Conservation (phyloP, 2,329 filamentous ascomycete genomes). For the Fusarium napiforme region DNA sequence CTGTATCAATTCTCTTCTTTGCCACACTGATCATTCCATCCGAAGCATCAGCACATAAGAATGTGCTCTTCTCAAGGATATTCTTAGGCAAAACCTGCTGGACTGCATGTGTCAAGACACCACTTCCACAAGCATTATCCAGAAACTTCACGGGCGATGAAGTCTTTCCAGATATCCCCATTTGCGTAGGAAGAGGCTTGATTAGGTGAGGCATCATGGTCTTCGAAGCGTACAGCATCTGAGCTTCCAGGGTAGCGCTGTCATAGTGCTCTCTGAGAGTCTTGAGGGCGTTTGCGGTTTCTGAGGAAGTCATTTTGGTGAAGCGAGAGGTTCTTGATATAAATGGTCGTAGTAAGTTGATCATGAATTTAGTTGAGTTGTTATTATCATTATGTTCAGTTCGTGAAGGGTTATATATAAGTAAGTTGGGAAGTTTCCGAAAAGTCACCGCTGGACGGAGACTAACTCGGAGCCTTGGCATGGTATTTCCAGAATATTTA, state of each 20-base stretch:
- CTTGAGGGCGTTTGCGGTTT: conserved; percentile 3
- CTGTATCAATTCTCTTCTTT: conserved; percentile 50
- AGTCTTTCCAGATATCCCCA: conserved; percentile 34
- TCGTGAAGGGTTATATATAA: conserved; percentile 1
- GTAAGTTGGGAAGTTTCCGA: conserved; percentile 25
- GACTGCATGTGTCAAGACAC: conserved; percentile 59
- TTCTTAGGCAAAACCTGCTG: conserved; percentile 52
- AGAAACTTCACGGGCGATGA: conserved; percentile 54
- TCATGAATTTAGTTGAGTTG: background rate
- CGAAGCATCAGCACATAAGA: conserved; percentile 62
- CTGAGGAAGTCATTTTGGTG: conserved; percentile 18
- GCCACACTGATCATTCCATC: conserved; percentile 55
- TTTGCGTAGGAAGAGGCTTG: conserved; percentile 38
- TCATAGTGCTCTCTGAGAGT: conserved; percentile 32
- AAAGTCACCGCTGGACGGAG: conserved; percentile 32
- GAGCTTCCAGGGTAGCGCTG: conserved; percentile 17
- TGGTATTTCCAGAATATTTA: background rate
- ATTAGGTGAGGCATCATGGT: conserved; percentile 34
- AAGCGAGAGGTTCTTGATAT: background rate
- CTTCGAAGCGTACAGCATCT: conserved; percentile 34
- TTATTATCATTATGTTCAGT: fast-evolving
- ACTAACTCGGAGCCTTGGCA: conserved; percentile 22
- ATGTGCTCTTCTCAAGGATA: conserved; percentile 55
- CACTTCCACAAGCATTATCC: conserved; percentile 65
- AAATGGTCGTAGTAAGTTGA: background rate